Conservation (phyloP, 441 rosid species). For the Geranium incanum region DNA sequence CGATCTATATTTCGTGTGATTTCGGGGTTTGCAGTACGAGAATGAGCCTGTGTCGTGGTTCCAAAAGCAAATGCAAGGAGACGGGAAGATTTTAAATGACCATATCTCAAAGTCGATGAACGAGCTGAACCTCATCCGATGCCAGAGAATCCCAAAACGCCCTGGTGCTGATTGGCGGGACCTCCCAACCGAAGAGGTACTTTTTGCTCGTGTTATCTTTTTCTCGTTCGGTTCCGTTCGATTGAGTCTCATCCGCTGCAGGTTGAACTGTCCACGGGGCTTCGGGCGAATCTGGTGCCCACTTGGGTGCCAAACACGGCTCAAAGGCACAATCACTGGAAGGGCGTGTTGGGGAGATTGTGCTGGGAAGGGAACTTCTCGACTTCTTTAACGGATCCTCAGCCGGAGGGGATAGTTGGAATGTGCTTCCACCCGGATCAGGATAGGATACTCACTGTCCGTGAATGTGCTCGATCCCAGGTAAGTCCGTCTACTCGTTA, state of each 20-base stretch:
- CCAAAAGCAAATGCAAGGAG: slow-evolving; percentile 60
- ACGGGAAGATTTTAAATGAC: slow-evolving; percentile 40
- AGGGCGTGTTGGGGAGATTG: slow-evolving; percentile 35
- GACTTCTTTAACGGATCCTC: slow-evolving; percentile 34
- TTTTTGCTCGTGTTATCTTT: background rate
- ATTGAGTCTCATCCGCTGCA: slow-evolving; percentile 6
- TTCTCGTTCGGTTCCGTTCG: background rate
- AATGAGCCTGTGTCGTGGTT: slow-evolving; percentile 53
- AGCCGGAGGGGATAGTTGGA: slow-evolving; percentile 36
- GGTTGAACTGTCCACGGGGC: slow-evolving; percentile 27
- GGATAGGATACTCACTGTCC: slow-evolving; percentile 33
- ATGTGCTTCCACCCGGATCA: slow-evolving; percentile 39
- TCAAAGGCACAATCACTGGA: slow-evolving; percentile 33
- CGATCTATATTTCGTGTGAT: background rate
- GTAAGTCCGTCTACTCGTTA: slow-evolving; percentile 13
- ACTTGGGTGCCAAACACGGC: slow-evolving; percentile 37
- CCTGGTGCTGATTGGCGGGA: slow-evolving; percentile 97
- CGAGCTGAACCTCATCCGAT: slow-evolving; percentile 63
- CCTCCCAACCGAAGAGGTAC: slow-evolving; percentile 63
- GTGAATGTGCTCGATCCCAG: slow-evolving; percentile 36
- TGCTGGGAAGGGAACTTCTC: slow-evolving; percentile 37
- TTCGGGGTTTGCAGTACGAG: slow-evolving; percentile 38
- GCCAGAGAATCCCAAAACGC: slow-evolving; percentile 60
- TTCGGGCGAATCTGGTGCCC: slow-evolving; percentile 29
- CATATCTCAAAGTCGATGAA: slow-evolving; percentile 80